Evolutionary conservation across 208 protist genomes (phyloP).

Genomic region (Acanthamoeba sp.): DNA sequence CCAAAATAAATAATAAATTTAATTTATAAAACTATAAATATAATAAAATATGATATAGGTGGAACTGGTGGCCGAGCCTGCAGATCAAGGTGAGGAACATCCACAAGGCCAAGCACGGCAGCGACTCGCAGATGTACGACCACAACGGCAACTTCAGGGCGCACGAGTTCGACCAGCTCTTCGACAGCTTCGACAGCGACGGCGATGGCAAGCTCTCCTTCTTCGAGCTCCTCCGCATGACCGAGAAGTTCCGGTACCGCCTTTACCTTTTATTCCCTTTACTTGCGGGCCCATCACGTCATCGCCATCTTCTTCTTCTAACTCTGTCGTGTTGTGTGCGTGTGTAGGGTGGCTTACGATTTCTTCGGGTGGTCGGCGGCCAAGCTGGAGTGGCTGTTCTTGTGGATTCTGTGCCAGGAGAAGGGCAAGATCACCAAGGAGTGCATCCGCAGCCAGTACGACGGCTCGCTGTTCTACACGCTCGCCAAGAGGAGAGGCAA

Average conservation of each 20-base stretch:
- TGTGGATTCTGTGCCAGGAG: slow-evolving; percentile 24
- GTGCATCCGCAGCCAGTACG: slow-evolving; percentile 33
- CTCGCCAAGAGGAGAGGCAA: background rate
- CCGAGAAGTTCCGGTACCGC: background rate
- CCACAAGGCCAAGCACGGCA: slow-evolving; percentile 17
- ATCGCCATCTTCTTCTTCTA: background rate
- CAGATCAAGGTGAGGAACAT: slow-evolving; percentile 34
- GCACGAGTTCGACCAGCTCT: slow-evolving; percentile 3
- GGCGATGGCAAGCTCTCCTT: background rate
- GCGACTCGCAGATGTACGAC: slow-evolving; percentile 62
- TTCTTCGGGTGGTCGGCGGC: slow-evolving; percentile 39
- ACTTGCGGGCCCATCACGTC: no score
- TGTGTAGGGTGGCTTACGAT: background rate
- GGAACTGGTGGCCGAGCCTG: slow-evolving; percentile 45
- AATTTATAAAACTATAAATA: no score
- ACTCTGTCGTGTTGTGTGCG: background rate
- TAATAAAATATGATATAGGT: no score
- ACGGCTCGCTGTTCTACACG: slow-evolving; percentile 43
- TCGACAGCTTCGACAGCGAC: slow-evolving; percentile 8
- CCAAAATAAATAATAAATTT: no score
- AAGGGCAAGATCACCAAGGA: background rate
- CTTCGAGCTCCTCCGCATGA: slow-evolving; percentile 13
- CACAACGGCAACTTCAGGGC: slow-evolving; percentile 33
- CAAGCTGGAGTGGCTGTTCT: slow-evolving; percentile 38
- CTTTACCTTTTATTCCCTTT: no score